Conservation (phyloP, 192 early-diverging fungal species). For the Dissophora globulifera region DNA sequence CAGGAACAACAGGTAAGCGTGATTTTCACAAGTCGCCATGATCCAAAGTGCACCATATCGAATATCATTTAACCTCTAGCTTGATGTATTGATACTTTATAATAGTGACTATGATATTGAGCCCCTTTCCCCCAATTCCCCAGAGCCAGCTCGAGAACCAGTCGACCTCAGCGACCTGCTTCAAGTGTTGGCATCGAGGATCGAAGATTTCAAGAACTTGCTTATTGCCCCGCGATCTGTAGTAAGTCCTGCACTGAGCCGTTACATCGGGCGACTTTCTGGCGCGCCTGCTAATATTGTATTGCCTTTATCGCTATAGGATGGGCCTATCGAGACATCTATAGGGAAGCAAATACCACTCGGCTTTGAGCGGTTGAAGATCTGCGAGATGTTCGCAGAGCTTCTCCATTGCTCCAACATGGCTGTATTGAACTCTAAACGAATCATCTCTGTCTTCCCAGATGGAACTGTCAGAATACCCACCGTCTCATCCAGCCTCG, state of each 20-base stretch:
- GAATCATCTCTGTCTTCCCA: conserved; percentile 37
- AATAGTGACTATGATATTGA: conserved; percentile 57
- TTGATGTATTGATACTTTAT: background rate
- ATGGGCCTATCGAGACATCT: conserved; percentile 76
- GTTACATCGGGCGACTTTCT: too few species aligned
- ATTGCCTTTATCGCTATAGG: conserved; percentile 9
- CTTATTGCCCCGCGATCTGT: conserved; percentile 79
- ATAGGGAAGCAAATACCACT: conserved; percentile 83
- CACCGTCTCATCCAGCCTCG: conserved; percentile 13
- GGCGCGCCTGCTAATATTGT: background rate
- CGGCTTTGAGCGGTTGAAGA: conserved; percentile 95
- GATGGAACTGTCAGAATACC: conserved; percentile 51
- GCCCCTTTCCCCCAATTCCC: conserved; percentile 40
- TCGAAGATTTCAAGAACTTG: conserved; percentile 81
- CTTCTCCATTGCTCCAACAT: conserved; percentile 92
- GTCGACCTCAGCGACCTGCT: conserved; percentile 93
- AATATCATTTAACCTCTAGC: too few species aligned
- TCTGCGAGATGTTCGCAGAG: conserved; percentile 99
- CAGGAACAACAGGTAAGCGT: conserved; percentile 93
- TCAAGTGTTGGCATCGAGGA: conserved; percentile 79
- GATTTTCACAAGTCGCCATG: too few species aligned
- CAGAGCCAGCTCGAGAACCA: conserved; percentile 44
- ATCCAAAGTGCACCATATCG: too few species aligned
- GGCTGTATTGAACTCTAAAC: conserved; percentile 73
- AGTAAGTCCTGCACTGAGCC: conserved; percentile 52